Base-by-base conservation (phyloP, 2,329 filamentous ascomycete genomes). In the Xylariaceae sp. region DNA sequence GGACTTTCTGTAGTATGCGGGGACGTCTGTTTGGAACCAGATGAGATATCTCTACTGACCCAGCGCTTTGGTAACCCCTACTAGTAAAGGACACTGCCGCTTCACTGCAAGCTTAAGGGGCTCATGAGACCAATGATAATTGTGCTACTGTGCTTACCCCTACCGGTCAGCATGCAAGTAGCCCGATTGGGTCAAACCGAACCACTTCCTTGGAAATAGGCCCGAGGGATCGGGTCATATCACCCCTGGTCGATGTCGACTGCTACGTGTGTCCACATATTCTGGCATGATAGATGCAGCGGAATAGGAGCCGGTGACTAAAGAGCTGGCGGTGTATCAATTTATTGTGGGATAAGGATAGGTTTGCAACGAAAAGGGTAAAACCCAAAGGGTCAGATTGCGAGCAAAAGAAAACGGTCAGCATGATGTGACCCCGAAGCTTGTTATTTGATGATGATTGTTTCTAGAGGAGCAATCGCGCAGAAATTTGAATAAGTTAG, bases 61-160 rank as follows among this genome's bases (percentile, higher is more conserved):
- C 53, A 40, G 18, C 24, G 3, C 26, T 32, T 11, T 39, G 53
- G 53, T 11, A 46, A 16, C 44, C 40, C 50, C 16, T 48, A 36
- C 50, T 18, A 35, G 18, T 21, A 6, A n/a, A 27, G 24, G 18
- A 35, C 44, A 32, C 16, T 27, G 37, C 37, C 46, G 36, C n/a
- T n/a, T n/a, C n/a, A n/a, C n/a, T n/a, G n/a, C n/a, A n/a, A n/a
- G n/a, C n/a, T n/a, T n/a, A n/a, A n/a, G n/a, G n/a, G n/a, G n/a
- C n/a, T n/a, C n/a, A n/a, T n/a, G n/a, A n/a, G n/a, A n/a, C n/a
- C n/a, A n/a, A n/a, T n/a, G n/a, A n/a, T n/a, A n/a, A n/a, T n/a
- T n/a, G n/a, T n/a, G n/a, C n/a, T n/a, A n/a, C n/a, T n/a, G n/a
- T n/a, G n/a, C n/a, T n/a, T n/a, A n/a, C n/a, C n/a, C n/a, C n/a